These are phyloP conservation scores for Candida ipomoeae DNA, from an alignment of 805 yeast genomes.

Conservation along the genomic window DNA sequence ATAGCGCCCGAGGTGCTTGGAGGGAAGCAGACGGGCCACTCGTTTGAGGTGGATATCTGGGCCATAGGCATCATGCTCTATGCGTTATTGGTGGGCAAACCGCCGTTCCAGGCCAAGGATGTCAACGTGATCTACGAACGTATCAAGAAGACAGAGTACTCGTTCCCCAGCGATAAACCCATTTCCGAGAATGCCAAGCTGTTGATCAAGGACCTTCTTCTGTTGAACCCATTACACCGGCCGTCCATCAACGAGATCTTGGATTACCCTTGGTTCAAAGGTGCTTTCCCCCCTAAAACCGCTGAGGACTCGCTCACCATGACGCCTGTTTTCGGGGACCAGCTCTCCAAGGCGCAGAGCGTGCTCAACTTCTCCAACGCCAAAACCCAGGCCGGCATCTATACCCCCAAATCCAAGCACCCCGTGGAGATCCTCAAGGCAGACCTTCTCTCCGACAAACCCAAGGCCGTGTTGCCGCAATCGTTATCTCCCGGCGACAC, in stretches of 20 bases:
- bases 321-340: conserved; percentile 51
- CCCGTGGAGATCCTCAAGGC: conserved; percentile 69
- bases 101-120: conserved; percentile 96
- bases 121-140: conserved; percentile 89
- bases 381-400: conserved; percentile 61
- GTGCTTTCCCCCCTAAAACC: conserved; percentile 72
- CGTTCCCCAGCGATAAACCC: conserved; percentile 68
- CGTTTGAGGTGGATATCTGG: conserved; percentile 96
- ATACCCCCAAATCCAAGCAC: conserved; percentile 47
- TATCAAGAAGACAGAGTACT: conserved; percentile 76
- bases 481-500: conserved; percentile 93
- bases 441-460: conserved; percentile 65
- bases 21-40: conserved; percentile 83
- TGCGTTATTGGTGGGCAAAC: conserved; percentile 88
- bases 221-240: conserved; percentile 74
- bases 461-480: conserved; percentile 71
- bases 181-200: conserved; percentile 69
- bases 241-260: conserved; percentile 78
- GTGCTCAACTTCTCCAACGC: conserved; percentile 62
- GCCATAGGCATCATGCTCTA: conserved; percentile 95
- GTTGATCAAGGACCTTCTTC: conserved; percentile 68
- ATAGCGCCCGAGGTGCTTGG: conserved; percentile 97
- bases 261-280: conserved; percentile 82
- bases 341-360: conserved; percentile 56
- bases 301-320: conserved; percentile 58